Evolutionary conservation across 768 basidiomycete genomes (phyloP).

Genomic region (Mycena filopes): DNA sequence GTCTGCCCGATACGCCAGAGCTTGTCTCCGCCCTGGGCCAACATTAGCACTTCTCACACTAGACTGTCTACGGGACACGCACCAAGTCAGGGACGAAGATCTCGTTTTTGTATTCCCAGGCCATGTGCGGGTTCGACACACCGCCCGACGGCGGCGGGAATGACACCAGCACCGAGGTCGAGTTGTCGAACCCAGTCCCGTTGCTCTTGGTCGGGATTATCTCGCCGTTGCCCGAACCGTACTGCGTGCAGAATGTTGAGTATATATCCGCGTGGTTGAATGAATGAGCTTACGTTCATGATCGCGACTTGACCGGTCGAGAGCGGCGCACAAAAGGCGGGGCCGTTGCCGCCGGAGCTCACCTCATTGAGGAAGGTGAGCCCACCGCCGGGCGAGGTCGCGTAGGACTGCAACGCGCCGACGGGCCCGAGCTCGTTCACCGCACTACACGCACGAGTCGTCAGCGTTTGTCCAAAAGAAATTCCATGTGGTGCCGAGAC

Average conservation of each 20-base stretch:
- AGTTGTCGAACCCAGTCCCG: slow-evolving; percentile 31
- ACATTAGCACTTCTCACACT: not conserved
- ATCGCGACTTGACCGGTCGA: slow-evolving; percentile 53
- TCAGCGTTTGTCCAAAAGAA: too few species aligned
- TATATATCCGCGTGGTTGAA: not conserved
- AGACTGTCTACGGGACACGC: slow-evolving; percentile 15
- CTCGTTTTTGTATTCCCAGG: slow-evolving; percentile 49
- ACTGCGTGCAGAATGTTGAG: slow-evolving; percentile 39
- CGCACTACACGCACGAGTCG: slow-evolving; percentile 43
- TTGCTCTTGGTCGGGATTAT: slow-evolving; percentile 46
- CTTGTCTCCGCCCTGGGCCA: slow-evolving; percentile 54
- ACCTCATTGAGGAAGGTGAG: slow-evolving; percentile 45
- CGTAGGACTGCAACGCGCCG: slow-evolving; percentile 51
- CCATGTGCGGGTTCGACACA: slow-evolving; percentile 57
- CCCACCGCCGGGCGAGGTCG: slow-evolving; percentile 42
- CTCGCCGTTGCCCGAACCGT: slow-evolving; percentile 50
- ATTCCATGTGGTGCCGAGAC: too few species aligned
- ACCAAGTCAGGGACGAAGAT: slow-evolving; percentile 60
- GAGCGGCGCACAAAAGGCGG: slow-evolving; percentile 48
- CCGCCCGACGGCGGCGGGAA: slow-evolving; percentile 48
- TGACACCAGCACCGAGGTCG: slow-evolving; percentile 43
- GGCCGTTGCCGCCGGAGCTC: slow-evolving; percentile 47
- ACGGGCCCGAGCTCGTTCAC: slow-evolving; percentile 46
- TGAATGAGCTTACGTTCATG: slow-evolving; percentile 47
- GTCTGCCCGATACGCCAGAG: slow-evolving; percentile 54